Evolutionary conservation across 192 early-diverging fungal species (phyloP).

Genomic region (Backusella mclennaniae): DNA sequence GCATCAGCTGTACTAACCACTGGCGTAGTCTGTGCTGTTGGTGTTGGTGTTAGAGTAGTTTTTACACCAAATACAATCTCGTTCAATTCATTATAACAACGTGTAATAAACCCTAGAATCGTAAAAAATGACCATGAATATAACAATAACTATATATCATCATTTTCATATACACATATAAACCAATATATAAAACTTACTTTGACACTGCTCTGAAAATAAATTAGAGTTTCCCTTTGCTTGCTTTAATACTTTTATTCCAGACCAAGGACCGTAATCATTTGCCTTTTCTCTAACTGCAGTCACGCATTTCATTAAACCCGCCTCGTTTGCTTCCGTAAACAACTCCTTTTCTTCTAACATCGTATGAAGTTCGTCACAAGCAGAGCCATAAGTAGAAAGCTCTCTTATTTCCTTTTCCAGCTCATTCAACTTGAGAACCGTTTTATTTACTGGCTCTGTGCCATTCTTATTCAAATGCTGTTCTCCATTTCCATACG

Average conservation of each 20-base stretch:
- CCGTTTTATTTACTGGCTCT: neutral
- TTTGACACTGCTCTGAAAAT: neutral
- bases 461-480: neutral
- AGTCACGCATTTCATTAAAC: neutral
- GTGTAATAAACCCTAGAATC: neutral
- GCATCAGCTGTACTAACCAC: neutral
- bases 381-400: slow-evolving; percentile 4
- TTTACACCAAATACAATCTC: neutral
- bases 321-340: neutral
- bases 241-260: neutral
- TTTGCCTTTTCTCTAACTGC: slow-evolving; percentile 1
- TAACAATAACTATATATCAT: neutral
- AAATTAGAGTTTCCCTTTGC: neutral
- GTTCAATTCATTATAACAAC: neutral
- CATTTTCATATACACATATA: neutral
- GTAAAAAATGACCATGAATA: no score
- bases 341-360: neutral
- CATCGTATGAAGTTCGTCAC: slow-evolving; percentile 14
- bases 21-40: neutral
- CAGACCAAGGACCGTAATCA: slow-evolving; percentile 14
- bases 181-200: neutral
- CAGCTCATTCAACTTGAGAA: neutral
- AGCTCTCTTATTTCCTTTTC: slow-evolving; percentile 14
- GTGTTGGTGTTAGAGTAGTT: neutral
- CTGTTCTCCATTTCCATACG: neutral